A percentile compares a stretch with the other conserved stretches of the same genome.
These are phyloP conservation scores for Fusarium staphyleae DNA, from an alignment of 2,329 filamentous ascomycete species.

Conservation along the genomic window DNA sequence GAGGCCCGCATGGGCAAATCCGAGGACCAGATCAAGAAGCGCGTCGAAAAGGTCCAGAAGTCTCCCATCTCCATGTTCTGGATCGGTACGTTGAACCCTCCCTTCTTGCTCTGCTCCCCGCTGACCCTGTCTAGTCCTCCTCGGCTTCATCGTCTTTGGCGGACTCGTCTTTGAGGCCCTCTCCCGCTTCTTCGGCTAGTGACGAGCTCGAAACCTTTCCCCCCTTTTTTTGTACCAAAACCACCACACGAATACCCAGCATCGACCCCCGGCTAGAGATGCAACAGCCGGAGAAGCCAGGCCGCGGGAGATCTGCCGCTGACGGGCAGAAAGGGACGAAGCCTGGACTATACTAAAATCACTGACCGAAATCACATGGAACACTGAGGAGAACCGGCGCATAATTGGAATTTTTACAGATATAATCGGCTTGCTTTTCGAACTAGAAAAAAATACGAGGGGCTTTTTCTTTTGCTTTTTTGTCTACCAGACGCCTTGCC, in stretches of 20 bases:
- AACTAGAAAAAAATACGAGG: conserved; percentile 20
- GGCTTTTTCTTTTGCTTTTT: conserved; percentile 37
- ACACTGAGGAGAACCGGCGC: conserved; percentile 39
- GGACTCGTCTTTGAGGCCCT: conserved; percentile 65
- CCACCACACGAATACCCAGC: conserved; percentile 14
- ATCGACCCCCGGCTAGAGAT: conserved; percentile 2
- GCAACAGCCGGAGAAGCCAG: conserved; percentile 1
- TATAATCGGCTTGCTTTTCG: conserved; percentile 29
- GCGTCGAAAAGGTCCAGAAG: conserved; percentile 61
- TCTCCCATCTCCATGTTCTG: conserved; percentile 70
- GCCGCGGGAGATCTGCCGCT: conserved; percentile 5
- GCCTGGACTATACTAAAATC: conserved; percentile 27
- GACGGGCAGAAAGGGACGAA: conserved; percentile 10
- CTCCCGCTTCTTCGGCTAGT: conserved; percentile 58
- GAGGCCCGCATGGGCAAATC: conserved; percentile 78
- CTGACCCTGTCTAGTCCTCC: conserved; percentile 51
- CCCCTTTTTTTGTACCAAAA: conserved; percentile 4
- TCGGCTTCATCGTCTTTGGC: conserved; percentile 68
- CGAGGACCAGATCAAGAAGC: conserved; percentile 68
- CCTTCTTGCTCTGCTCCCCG: no score
- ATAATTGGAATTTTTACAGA: conserved; percentile 35
- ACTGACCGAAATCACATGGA: conserved; percentile 36
- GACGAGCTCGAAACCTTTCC: background rate
- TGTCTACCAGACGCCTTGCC: conserved; percentile 41
- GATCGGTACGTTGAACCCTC: conserved; percentile 57